Evolutionary conservation across 106 monocot genomes (phyloP).

Genomic region (Ottelia alismoides): DNA sequence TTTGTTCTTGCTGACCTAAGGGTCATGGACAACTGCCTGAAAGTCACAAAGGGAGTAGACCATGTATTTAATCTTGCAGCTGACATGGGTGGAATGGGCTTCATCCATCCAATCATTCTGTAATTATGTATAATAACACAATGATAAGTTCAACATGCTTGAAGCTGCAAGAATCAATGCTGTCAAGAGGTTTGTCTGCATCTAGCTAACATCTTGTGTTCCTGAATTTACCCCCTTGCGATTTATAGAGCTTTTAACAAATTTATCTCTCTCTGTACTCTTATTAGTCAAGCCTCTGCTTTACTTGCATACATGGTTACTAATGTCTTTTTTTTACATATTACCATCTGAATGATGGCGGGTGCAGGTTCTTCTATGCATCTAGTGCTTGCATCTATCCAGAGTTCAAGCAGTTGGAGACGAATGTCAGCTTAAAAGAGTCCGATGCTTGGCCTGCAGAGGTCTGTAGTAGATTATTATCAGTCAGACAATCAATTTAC

Average conservation of each 20-base stretch:
- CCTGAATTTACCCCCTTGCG: too few species aligned
- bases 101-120: constrained; percentile 32
- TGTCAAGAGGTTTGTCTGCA: constrained; percentile 24
- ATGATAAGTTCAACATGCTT: constrained; percentile 44
- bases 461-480: neutral
- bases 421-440: too few species aligned
- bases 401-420: too few species aligned
- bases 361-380: neutral
- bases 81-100: constrained; percentile 32
- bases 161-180: constrained; percentile 28
- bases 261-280: neutral
- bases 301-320: neutral
- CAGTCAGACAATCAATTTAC: neutral
- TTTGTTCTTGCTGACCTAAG: too few species aligned
- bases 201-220: too few species aligned
- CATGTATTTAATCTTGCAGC: too few species aligned
- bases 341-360: too few species aligned
- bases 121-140: constrained; percentile 33
- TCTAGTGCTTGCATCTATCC: constrained; percentile 1
- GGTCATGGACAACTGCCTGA: too few species aligned
- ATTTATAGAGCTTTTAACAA: too few species aligned
- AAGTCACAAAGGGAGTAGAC: too few species aligned
- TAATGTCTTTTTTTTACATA: neutral
- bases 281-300: neutral
- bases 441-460: too few species aligned